Conservation (phyloP, 345 rosid species). For the Syzygium jambos region DNA sequence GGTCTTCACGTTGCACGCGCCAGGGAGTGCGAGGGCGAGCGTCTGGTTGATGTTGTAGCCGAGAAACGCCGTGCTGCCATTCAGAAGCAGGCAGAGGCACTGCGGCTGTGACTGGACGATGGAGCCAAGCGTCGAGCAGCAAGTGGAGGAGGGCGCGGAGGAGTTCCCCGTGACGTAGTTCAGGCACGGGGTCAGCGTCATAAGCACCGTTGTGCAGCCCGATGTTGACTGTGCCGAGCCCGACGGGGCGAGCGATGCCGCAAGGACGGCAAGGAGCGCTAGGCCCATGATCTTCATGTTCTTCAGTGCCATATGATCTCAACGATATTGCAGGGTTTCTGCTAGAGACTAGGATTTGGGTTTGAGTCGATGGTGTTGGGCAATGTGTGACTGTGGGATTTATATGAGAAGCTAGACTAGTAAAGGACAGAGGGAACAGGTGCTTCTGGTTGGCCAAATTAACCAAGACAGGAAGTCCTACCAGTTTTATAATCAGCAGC, state of each 20-base stretch:
- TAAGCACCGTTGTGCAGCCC: constrained; percentile 19
- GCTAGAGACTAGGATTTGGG: neutral
- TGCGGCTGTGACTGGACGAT: constrained; percentile 34
- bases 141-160: constrained; percentile 35
- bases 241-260: neutral
- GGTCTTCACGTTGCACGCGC: constrained; percentile 22
- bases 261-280: neutral
- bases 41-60: constrained; percentile 24
- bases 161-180: constrained; percentile 31
- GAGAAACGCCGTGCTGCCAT: constrained; percentile 4
- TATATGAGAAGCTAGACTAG: neutral
- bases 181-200: constrained; percentile 27
- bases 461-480: neutral
- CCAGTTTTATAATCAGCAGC: neutral
- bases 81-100: constrained; percentile 38
- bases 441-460: constrained; percentile 3
- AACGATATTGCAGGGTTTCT: too few relatives aligned
- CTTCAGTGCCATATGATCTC: neutral
- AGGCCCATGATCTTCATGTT: neutral
- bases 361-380: neutral
- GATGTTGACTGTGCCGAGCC: constrained; percentile 14
- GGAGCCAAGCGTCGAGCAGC: constrained; percentile 39
- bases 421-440: neutral
- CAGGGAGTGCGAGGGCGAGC: constrained; percentile 18
- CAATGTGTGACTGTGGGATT: neutral